Evolutionary conservation across 495 filamentous ascomycete genomes (phyloP), one percentile per base, ranked within the genome.

Genomic region (Podospora pseudoanserina): DNA sequence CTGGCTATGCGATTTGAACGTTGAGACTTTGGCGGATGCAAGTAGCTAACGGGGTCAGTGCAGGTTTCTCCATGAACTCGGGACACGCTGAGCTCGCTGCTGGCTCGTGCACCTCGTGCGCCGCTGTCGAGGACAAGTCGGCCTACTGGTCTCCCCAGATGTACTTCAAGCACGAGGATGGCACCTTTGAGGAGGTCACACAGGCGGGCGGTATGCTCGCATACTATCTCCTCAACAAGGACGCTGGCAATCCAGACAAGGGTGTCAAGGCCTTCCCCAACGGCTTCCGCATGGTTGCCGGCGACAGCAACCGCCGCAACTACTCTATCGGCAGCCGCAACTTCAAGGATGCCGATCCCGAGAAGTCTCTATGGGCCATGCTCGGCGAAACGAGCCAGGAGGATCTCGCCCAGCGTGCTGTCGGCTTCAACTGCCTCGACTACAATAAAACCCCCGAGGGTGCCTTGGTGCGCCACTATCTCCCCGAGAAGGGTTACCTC

Each of bases 351-450:
- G 86, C 88, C 15, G 92, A 94, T 71, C 88, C 89, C n/a, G 85
- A 85, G 69, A 90, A 90, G 76, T 92, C 91, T 5, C 67, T 79
- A 23, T 96, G 92, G 91, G 78, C 81, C 54, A 77, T 72, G 11
- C 71, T 83, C 39, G 83, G 79, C 1, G 85, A 90, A 63, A 82
- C 80, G 2, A 85, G 84, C 11, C 92, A 97, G 79, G 70, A 72
- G 9, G 87, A 89, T 34, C 83, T 96, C 26, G 79, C 77, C n/a
- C 90, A 95, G 81, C 90, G 92, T 64, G 92, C 94, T 9, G 66
- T 97, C 32, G 94, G 94, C 2, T 97, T 94, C 84, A 97, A 97
- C 81, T 98, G 94, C 77, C 78, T 98, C 62, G 85, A 97, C 84
- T 96, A 96, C 73, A 65, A 72, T 23, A 81, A 75, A 32, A 49